A percentile compares a stretch with the other conserved stretches of the same genome.
These are phyloP conservation scores for Sclerotinia sclerotiorum DNA, from an alignment of 2,329 filamentous ascomycete genomes.

Conservation along the genomic window DNA sequence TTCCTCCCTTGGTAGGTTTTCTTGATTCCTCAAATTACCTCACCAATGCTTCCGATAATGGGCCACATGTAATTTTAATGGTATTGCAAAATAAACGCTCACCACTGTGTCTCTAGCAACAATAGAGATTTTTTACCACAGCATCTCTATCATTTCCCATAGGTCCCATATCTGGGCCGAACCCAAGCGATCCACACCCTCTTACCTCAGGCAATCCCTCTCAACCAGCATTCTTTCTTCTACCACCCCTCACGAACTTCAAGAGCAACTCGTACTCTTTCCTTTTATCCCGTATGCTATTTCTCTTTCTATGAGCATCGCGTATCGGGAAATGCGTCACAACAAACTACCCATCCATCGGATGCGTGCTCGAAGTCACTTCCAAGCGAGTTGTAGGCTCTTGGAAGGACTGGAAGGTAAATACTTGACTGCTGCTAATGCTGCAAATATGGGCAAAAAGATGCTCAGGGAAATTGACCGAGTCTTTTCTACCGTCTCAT, in stretches of 20 bases:
- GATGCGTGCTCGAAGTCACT: slow-evolving; percentile 53
- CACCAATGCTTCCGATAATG: too few relatives aligned
- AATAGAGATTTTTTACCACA: slow-evolving; percentile 63
- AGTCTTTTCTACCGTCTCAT: slow-evolving; percentile 27
- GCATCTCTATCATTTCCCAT: slow-evolving; percentile 62
- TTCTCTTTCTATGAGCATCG: slow-evolving; percentile 60
- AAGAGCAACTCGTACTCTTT: slow-evolving; percentile 48
- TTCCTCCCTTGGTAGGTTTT: slow-evolving; percentile 27
- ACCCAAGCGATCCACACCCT: slow-evolving; percentile 29
- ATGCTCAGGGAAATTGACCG: slow-evolving; percentile 34
- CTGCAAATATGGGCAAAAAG: slow-evolving; percentile 33
- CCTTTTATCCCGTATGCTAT: slow-evolving; percentile 63
- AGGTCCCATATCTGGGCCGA: slow-evolving; percentile 41
- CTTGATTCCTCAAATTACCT: background rate
- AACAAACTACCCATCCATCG: slow-evolving; percentile 60
- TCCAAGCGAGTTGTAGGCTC: slow-evolving; percentile 54
- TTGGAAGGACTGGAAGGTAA: slow-evolving; percentile 54
- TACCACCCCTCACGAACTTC: slow-evolving; percentile 28
- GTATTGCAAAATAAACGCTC: background rate
- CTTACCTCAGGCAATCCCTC: slow-evolving; percentile 33
- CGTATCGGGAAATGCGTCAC: slow-evolving; percentile 64
- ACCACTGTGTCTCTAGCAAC: slow-evolving; percentile 48
- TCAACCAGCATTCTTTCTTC: slow-evolving; percentile 30
- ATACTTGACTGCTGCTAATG: slow-evolving; percentile 54
- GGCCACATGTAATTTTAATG: too few relatives aligned